Base-by-base conservation (phyloP, 495 filamentous ascomycete species). In the Cetradonia linearis region DNA sequence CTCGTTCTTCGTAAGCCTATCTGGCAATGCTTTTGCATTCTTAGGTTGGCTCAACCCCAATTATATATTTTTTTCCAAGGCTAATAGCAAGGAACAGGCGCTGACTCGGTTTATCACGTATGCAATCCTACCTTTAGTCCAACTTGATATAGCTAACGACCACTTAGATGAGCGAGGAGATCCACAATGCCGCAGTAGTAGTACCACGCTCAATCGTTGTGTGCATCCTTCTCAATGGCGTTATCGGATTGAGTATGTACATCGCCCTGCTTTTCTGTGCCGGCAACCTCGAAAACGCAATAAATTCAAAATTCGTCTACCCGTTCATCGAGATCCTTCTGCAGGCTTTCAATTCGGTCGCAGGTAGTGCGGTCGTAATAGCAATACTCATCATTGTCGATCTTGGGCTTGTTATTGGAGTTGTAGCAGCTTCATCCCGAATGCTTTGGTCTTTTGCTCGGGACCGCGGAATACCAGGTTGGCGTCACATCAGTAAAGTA, bases 401-500 rank as follows among this genome's bases (percentile, higher is more conserved):
- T 50, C 62, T 76, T 20, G 74, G 69, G 18, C 72, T 73, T 4
- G 69, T 67, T 58, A 72, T 80, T 16, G 72, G 73, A 8, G 70
- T 76, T 58, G 63, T 77, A 25, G 78, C 78, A 20, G 72, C 79
- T 1, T 66, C 77, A 7, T 80, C 80, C 20, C 74, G 81, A 4
- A 76, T 78, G 66, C 70, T 77, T 42, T 83, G 78, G 76, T 74
- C 79, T 0, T 82, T 83, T 62, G 71, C 77, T 5, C 70, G 80
- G 7, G 80, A 83, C 58, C 70, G 71, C 13, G 79, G 77, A 2
- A 61, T 81, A 18, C 79, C 79, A 2, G 74, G 75, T 34, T 76
- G 70, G 61, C 62, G 63, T 23, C 47, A 72, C 1, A 70, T 78
- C 60, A 71, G 69, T 37, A 70, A 73, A 66, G 77, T 81, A 72